These are phyloP conservation scores for Thecaphora thlaspeos DNA, from an alignment of 1,284 basidiomycete genomes.

Conservation along the genomic window DNA sequence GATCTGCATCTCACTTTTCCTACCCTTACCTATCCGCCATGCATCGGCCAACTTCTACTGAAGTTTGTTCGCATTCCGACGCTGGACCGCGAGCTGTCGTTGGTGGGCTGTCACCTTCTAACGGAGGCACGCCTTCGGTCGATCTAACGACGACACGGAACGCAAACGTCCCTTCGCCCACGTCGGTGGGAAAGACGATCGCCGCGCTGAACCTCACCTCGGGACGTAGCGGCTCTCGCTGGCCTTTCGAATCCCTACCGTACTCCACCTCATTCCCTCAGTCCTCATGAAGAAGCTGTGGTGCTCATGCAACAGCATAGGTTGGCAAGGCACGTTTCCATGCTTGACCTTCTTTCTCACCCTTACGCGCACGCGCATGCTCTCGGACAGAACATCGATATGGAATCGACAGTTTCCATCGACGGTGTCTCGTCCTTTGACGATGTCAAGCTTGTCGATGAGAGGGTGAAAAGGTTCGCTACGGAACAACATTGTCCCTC, in stretches of 20 bases:
- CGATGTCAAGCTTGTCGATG: too few relatives aligned
- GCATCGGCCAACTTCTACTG: slow-evolving; percentile 14
- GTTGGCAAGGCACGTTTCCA: background rate
- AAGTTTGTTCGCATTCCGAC: background rate
- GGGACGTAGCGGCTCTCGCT: background rate
- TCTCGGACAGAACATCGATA: too few relatives aligned
- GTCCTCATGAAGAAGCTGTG: background rate
- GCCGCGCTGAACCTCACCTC: background rate
- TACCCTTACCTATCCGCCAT: slow-evolving; percentile 48
- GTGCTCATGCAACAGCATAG: background rate
- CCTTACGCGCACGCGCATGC: too few relatives aligned
- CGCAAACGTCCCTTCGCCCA: background rate
- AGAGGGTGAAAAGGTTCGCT: too few relatives aligned
- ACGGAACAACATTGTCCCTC: too few relatives aligned
- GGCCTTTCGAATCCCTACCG: background rate
- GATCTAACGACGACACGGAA: background rate
- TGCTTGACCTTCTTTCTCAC: background rate
- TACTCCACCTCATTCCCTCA: background rate
- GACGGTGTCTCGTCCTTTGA: slow-evolving; percentile 9
- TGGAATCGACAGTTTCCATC: slow-evolving; percentile 7
- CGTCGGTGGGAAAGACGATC: background rate
- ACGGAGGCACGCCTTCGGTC: background rate
- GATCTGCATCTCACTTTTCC: slow-evolving; percentile 35
- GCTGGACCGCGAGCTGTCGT: background rate
- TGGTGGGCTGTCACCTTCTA: background rate